Evolutionary conservation across 108 stramenopile genomes (phyloP).

Genomic region (Schizochytrium sp.): DNA sequence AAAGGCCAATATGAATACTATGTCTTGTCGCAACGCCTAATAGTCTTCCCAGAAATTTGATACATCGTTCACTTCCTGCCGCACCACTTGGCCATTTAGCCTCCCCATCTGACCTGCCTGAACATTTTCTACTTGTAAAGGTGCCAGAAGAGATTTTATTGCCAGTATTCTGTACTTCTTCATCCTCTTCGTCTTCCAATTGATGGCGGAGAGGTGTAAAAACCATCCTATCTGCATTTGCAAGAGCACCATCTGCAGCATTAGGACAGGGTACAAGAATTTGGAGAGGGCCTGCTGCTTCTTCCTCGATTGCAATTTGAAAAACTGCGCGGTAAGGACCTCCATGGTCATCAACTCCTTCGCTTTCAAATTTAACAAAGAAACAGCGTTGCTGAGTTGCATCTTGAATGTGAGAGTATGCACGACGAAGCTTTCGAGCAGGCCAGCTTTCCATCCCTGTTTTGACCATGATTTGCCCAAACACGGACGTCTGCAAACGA

Average conservation of each 20-base stretch:
- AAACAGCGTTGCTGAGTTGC: slow-evolving; percentile 62
- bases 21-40: slow-evolving; percentile 71
- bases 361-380: slow-evolving; percentile 72
- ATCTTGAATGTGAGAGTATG: slow-evolving; percentile 59
- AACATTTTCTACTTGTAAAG: background rate
- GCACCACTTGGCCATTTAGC: background rate
- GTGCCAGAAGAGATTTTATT: background rate
- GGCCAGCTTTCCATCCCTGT: slow-evolving; percentile 9
- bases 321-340: slow-evolving; percentile 78
- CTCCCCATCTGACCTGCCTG: background rate
- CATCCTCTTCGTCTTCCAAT: background rate
- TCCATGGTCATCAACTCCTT: slow-evolving; percentile 78
- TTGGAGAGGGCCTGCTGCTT: slow-evolving; percentile 60
- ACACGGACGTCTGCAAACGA: slow-evolving; percentile 66
- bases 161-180: background rate
- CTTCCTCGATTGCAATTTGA: slow-evolving; percentile 57
- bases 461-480: slow-evolving; percentile 55
- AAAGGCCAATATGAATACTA: slow-evolving; percentile 65
- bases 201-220: background rate
- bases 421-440: background rate
- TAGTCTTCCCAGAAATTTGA: slow-evolving; percentile 72
- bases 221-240: slow-evolving; percentile 65
- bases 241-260: slow-evolving; percentile 56
- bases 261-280: slow-evolving; percentile 66
- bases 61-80: background rate